Percentiles rank a stretch among this genome's conserved stretches.
Conservation (phyloP, 2,329 filamentous ascomycete genomes). For the Coniochaeta sp. region DNA sequence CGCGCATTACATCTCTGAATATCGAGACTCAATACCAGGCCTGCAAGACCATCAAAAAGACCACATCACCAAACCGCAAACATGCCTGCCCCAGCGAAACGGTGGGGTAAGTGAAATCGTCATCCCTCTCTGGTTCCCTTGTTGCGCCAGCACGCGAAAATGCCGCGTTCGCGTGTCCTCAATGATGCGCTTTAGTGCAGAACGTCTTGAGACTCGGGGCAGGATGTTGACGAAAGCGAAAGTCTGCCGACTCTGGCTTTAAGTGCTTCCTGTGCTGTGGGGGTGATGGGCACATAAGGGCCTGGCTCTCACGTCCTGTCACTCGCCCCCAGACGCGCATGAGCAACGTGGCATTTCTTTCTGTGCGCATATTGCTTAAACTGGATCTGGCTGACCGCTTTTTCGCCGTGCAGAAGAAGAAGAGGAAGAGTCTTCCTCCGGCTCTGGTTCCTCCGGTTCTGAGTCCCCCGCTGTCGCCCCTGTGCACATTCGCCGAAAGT, state of each 20-base stretch:
- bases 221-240: not conserved
- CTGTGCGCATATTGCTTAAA: not conserved
- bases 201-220: not conserved
- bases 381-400: slow-evolving; percentile 14
- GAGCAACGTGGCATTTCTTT: not conserved
- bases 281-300: not conserved
- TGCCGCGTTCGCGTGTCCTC: not conserved
- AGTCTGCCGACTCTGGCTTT: not conserved
- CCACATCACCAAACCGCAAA: slow-evolving; percentile 1
- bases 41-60: not conserved
- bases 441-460: slow-evolving; percentile 17
- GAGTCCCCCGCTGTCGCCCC: slow-evolving; percentile 29
- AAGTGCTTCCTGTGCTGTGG: not conserved
- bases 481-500: slow-evolving; percentile 47
- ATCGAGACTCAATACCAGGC: not conserved
- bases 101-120: slow-evolving; percentile 29
- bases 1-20: not conserved
- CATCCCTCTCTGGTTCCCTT: slow-evolving; percentile 7
- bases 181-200: not conserved
- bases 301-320: not conserved
- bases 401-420: slow-evolving; percentile 23
- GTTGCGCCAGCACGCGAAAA: not conserved
- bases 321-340: not conserved
- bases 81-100: slow-evolving; percentile 26
- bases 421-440: slow-evolving; percentile 27